Conservation (phyloP, 2,329 filamentous ascomycete species). For the Venturia aucupariae region DNA sequence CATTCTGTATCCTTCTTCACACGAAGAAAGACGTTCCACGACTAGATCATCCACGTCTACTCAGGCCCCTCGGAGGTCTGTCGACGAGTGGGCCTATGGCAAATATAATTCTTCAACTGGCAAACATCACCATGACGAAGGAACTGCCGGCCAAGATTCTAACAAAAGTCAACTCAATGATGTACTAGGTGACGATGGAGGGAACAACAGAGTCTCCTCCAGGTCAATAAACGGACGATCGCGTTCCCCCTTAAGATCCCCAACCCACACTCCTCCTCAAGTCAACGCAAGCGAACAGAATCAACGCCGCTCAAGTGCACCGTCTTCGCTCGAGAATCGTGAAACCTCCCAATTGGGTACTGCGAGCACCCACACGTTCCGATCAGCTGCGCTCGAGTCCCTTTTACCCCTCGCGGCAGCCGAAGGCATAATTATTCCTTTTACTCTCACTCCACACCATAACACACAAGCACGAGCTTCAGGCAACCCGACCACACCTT, state of each 20-base stretch:
- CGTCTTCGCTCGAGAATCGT: background rate
- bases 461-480: background rate
- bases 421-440: slow-evolving; percentile 22
- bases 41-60: background rate
- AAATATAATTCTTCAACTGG: background rate
- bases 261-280: background rate
- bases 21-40: background rate
- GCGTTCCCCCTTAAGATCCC: background rate
- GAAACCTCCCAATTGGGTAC: background rate
- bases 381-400: slow-evolving; percentile 27
- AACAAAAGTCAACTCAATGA: background rate
- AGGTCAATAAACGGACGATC: background rate
- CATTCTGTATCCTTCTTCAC: background rate
- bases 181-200: background rate
- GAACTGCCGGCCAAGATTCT: background rate
- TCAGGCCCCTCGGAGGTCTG: background rate
- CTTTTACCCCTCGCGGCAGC: slow-evolving; percentile 30
- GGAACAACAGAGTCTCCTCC: background rate
- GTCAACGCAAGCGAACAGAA: background rate
- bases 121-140: background rate
- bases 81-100: background rate
- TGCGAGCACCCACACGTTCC: slow-evolving; percentile 6
- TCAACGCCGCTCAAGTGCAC: background rate
- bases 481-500: background rate
- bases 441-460: background rate